Conservation (phyloP, 2,329 filamentous ascomycete species). For the Monascus ruber region DNA sequence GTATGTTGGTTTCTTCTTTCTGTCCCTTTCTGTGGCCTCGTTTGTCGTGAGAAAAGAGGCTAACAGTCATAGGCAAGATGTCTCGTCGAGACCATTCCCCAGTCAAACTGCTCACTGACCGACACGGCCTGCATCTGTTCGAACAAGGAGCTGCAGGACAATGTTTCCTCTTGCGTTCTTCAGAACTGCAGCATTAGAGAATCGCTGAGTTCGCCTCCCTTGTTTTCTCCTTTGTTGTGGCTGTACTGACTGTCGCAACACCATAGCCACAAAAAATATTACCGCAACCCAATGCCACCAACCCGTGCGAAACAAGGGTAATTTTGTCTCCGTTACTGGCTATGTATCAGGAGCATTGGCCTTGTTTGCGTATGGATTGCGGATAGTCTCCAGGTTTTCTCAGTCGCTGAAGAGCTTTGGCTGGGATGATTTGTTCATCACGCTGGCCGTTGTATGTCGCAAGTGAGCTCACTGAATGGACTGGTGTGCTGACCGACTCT, state of each 20-base stretch:
- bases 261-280: conserved; percentile 31
- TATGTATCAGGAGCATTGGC: conserved; percentile 24
- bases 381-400: conserved; percentile 27
- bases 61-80: conserved; percentile 10
- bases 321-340: conserved; percentile 20
- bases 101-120: conserved; percentile 26
- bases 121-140: conserved; percentile 31
- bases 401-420: conserved; percentile 26
- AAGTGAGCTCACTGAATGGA: conserved; percentile 1
- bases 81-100: conserved; percentile 13
- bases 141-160: conserved; percentile 18
- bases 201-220: conserved; percentile 18
- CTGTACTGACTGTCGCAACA: conserved; percentile 3
- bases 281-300: conserved; percentile 28
- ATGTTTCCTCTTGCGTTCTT: conserved; percentile 23
- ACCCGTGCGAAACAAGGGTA: conserved; percentile 25
- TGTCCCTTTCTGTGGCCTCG: neutral
- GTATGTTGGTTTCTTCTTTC: neutral
- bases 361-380: conserved; percentile 20
- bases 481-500: neutral
- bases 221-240: neutral
- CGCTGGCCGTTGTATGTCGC: conserved; percentile 16
- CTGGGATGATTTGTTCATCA: conserved; percentile 30
- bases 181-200: conserved; percentile 27
- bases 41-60: neutral